Conservation (phyloP, 1,284 basidiomycete genomes). For the Fomitopsis pinicola region DNA sequence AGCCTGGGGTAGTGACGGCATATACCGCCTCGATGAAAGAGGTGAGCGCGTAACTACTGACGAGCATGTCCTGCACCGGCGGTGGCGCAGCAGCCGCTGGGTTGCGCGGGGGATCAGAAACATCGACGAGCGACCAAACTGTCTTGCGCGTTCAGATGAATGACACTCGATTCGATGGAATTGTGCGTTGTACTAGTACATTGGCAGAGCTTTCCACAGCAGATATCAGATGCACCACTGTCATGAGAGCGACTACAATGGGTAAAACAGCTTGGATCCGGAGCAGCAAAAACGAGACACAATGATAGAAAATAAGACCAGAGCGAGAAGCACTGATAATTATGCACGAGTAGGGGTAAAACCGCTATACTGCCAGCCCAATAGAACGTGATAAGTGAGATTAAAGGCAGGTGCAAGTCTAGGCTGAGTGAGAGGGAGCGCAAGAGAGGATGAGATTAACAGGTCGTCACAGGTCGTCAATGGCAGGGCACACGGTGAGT, state of each 20-base stretch:
- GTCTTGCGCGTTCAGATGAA: neutral
- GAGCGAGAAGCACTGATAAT: neutral
- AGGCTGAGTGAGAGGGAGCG: neutral
- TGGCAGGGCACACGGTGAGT: neutral
- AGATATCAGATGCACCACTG: conserved; percentile 1
- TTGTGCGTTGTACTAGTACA: neutral
- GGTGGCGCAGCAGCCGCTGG: too few relatives aligned
- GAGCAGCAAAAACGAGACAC: neutral
- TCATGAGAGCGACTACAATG: neutral
- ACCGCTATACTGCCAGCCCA: conserved; percentile 5
- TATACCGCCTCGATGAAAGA: neutral
- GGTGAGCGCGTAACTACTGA: too few relatives aligned
- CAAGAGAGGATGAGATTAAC: neutral
- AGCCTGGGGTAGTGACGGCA: too few relatives aligned
- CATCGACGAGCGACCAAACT: too few relatives aligned
- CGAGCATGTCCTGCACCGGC: too few relatives aligned
- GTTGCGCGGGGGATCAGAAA: too few relatives aligned
- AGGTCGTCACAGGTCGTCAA: neutral
- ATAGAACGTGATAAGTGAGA: conserved; percentile 6
- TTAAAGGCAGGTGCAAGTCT: conserved; percentile 1
- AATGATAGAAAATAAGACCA: neutral
- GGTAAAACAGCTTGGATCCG: neutral
- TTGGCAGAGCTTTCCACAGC: conserved; percentile 2
- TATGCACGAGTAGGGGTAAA: neutral
- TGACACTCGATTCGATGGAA: neutral